Percentiles rank a stretch among this genome's conserved stretches.
Conservation (phyloP, 2,329 filamentous ascomycete species). For the Fusarium citri region DNA sequence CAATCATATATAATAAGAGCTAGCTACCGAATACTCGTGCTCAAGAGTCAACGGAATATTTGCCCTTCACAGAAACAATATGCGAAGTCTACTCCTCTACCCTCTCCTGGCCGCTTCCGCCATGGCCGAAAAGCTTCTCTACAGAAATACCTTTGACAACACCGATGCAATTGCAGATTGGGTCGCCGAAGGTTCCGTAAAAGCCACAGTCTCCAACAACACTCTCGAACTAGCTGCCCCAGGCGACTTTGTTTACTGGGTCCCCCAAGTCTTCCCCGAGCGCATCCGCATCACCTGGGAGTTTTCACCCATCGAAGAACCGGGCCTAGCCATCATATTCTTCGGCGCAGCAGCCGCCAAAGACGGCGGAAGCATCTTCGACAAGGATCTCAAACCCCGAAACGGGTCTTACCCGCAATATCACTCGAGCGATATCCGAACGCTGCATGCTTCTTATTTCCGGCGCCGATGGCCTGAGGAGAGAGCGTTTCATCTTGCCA, state of each 20-base stretch:
- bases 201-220: conserved; percentile 36
- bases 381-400: conserved; percentile 29
- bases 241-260: conserved; percentile 40
- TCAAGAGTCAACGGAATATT: too few species aligned
- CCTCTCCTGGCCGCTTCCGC: conserved; percentile 10
- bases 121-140: conserved; percentile 36
- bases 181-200: conserved; percentile 38
- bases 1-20: too few species aligned
- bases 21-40: too few species aligned
- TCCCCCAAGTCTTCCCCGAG: conserved; percentile 39
- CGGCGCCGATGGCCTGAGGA: conserved; percentile 43
- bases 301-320: conserved; percentile 34
- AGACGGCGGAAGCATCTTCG: conserved; percentile 38
- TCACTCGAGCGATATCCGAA: conserved; percentile 41
- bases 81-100: conserved; percentile 14
- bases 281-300: conserved; percentile 43
- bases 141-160: conserved; percentile 37
- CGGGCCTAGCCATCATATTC: conserved; percentile 42
- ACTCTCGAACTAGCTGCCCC: conserved; percentile 38
- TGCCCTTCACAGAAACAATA: not conserved
- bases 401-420: conserved; percentile 43
- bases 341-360: conserved; percentile 35
- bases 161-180: conserved; percentile 27
- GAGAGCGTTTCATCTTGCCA: conserved; percentile 40
- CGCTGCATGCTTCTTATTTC: conserved; percentile 42